Evolutionary conservation across 2,329 filamentous ascomycete species (phyloP), one percentile per base, ranked within the genome.

Genomic region (Epichloe uncinata): DNA sequence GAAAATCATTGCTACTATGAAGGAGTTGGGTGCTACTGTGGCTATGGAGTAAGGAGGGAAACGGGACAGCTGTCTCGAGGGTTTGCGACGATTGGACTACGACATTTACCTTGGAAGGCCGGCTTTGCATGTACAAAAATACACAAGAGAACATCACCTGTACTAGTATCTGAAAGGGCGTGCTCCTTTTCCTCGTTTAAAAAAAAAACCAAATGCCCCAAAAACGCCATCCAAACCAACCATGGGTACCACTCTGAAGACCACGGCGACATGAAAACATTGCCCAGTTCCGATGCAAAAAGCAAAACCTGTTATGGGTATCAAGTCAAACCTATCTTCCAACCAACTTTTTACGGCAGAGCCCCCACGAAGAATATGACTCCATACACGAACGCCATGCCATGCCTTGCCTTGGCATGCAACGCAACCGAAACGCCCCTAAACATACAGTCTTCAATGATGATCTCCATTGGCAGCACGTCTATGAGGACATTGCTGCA

Each of bases 1-100:
- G 79, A 98, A 98, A 84, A 96, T 98, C 64, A 81, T 98, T 52
- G 87, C 87, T 69, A 82, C 87, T 41, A 78, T 99, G 75, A 97
- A 97, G 81, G 90, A 79, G 58, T 74, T 99, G 54, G 93, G 93
- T 57, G 93, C 85, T 56, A 88, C 86, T 57, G 91, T 87, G 54
- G 73, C 79, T 56, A 93, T 98, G 87, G 93, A 98, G 69, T 97
- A 87, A 73, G 61, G 45, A 61, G 45, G 30, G 42, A 46, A 49
- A 51, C 46, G 16, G 41, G 42, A 45, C 20, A 49, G 13, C 20
- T 37, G 33, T 30, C 40, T 33, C 41, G 22, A 41, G 36, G 34
- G 7, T 43, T 22, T 20, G 47, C 43, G 38, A 45, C 33, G 42
- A 38, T 50, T 33, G 47, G 42, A 48, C 57, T 56, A 56, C 47